Evolutionary conservation across 2,329 filamentous ascomycete genomes (phyloP), one percentile per base, ranked within the genome.

Genomic region (Geosmithia morbida): DNA sequence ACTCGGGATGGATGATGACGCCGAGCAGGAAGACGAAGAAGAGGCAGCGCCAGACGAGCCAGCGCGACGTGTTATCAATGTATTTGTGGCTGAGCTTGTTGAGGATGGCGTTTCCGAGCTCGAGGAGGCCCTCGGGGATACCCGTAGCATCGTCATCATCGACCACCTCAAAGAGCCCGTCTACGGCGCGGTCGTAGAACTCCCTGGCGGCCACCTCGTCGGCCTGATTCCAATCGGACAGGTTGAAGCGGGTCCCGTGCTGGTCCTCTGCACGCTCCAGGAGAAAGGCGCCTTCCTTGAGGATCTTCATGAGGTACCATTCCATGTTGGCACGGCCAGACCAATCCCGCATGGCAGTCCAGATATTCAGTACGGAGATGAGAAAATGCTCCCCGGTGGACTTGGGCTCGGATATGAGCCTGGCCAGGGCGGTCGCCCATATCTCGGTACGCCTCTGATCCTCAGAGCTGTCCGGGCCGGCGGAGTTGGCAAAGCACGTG

Each of bases 291-390:
- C 92, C 92, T 56, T 94, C 85, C 64, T 95, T 87, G 30, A 98
- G 76, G 50, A 94, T 87, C 60, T 92, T 86, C 85, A 95, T 92
- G 13, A 98, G 76, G 62, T 90, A 97, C 66, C 87, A 85, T 66
- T 96, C 89, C 71, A 98, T 81, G 53, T 88, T 92, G 54, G 83
- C 79, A 57, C 84, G 88, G 49, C 87, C 87, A 41, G 87, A 85
- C 89, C 90, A 97, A 62, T 89, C 83, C 51, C 86, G 81, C 74
- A 89, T 85, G 48, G 80, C 74, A 46, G 86, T 81, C 85, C 88
- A 97, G 48, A 87, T 81, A 62, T 92, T 89, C 46, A 98, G 74
- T 33, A 96, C 79, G 44, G 85, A 83, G 52, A 86, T 82, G 49
- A 96, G 74, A 48, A 96, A 83, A 48, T 85, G 81, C 59, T 92